Conservation (phyloP, 2,329 filamentous ascomycete genomes). For the Ophiostoma triangulosporum region DNA sequence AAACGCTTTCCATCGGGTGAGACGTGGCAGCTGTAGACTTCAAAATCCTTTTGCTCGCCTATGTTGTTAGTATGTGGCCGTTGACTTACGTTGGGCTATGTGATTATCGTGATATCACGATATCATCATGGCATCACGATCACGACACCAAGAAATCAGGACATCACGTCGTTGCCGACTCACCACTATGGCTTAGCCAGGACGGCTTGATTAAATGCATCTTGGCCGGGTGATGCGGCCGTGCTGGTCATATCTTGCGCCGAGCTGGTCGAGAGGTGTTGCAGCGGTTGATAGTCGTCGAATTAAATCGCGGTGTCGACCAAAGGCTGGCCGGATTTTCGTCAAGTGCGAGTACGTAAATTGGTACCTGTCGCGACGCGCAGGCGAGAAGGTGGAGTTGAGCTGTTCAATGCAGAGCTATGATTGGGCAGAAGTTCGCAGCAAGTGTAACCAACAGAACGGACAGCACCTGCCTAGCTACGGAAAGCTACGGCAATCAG, state of each 20-base stretch:
- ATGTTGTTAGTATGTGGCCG: not conserved
- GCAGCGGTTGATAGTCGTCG: not conserved
- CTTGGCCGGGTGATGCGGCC: slow-evolving; percentile 16
- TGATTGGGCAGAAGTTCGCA: not conserved
- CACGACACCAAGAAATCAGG: not conserved
- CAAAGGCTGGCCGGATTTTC: slow-evolving; percentile 17
- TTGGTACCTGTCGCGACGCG: not conserved
- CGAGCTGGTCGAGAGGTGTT: not conserved
- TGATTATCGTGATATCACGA: not conserved
- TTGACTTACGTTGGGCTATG: too few species aligned
- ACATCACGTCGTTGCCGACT: slow-evolving; percentile 14
- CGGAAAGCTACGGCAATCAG: too few species aligned
- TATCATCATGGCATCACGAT: not conserved
- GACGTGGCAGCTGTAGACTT: slow-evolving; percentile 96
- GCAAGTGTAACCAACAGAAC: not conserved
- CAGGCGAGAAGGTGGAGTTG: not conserved
- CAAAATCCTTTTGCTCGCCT: slow-evolving; percentile 96
- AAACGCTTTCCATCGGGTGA: slow-evolving; percentile 87
- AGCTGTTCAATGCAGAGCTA: not conserved
- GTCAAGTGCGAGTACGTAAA: slow-evolving; percentile 8
- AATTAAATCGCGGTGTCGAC: not conserved
- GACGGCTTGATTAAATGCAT: slow-evolving; percentile 90
- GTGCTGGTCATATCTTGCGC: slow-evolving; percentile 13
- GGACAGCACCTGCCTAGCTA: not conserved
- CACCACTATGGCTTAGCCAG: slow-evolving; percentile 90